Evolutionary conservation across 352 stramenopile species (phyloP).

Genomic region (Phytopythium mirpurense): DNA sequence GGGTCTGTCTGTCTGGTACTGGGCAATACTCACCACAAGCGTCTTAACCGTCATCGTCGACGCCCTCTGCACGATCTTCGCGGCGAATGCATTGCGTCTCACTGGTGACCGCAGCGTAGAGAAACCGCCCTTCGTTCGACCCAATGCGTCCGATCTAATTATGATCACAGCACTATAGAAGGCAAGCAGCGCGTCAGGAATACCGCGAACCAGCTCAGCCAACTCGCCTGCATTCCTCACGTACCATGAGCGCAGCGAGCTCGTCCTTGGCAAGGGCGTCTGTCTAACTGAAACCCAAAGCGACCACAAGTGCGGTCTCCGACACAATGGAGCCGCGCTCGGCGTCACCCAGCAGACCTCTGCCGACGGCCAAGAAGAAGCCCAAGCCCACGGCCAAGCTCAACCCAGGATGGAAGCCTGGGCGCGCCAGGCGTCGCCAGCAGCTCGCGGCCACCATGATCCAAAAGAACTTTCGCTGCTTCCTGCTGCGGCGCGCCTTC

Average conservation of each 20-base stretch:
- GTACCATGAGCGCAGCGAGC: background rate
- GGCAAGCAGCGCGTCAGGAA: too few relatives aligned
- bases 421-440: constrained; percentile 32
- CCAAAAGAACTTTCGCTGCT: constrained; percentile 56
- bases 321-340: constrained; percentile 4
- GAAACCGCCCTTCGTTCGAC: too few relatives aligned
- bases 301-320: too few relatives aligned
- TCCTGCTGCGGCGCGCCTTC: constrained; percentile 57
- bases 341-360: background rate
- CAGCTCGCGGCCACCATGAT: constrained; percentile 61
- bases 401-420: constrained; percentile 45
- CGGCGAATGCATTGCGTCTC: constrained; percentile 46
- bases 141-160: too few relatives aligned
- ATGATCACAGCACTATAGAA: too few relatives aligned
- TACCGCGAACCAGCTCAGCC: too few relatives aligned
- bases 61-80: constrained; percentile 27
- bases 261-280: background rate
- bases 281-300: background rate
- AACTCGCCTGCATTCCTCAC: background rate
- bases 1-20: constrained; percentile 49
- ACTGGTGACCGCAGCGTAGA: too few relatives aligned
- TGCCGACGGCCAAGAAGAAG: constrained; percentile 17
- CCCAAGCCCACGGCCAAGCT: constrained; percentile 43
- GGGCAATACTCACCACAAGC: constrained; percentile 22
- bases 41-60: constrained; percentile 33